Evolutionary conservation across 2,329 filamentous ascomycete genomes (phyloP).

Genomic region (Cercospora beticola): DNA sequence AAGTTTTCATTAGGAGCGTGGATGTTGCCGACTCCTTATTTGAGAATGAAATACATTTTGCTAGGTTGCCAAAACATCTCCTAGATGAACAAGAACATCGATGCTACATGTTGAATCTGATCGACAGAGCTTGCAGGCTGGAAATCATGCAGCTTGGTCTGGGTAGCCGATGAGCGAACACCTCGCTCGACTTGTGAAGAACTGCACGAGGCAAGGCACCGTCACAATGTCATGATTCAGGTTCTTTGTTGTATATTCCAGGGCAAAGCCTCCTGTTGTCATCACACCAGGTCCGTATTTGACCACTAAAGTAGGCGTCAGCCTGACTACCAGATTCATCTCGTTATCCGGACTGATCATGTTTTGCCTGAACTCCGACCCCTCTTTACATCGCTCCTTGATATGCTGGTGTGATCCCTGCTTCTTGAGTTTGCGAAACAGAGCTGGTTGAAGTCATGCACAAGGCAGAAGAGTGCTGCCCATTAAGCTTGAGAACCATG

Average conservation of each 20-base stretch:
- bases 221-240: background rate
- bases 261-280: background rate
- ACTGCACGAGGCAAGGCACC: background rate
- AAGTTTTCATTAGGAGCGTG: background rate
- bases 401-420: background rate
- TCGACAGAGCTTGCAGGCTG: background rate
- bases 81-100: background rate
- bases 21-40: background rate
- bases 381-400: background rate
- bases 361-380: background rate
- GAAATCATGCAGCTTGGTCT: background rate
- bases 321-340: background rate
- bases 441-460: background rate
- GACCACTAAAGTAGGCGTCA: background rate
- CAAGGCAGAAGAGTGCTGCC: background rate
- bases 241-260: background rate
- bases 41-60: background rate
- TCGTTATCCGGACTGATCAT: background rate
- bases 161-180: background rate
- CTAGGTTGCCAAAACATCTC: background rate
- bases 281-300: conserved; percentile 2
- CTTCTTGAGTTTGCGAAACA: background rate
- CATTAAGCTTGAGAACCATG: background rate
- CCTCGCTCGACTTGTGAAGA: background rate
- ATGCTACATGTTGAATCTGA: background rate